Base-by-base conservation (phyloP, 2,329 filamentous ascomycete genomes). In the Pyricularia pennisetigena region DNA sequence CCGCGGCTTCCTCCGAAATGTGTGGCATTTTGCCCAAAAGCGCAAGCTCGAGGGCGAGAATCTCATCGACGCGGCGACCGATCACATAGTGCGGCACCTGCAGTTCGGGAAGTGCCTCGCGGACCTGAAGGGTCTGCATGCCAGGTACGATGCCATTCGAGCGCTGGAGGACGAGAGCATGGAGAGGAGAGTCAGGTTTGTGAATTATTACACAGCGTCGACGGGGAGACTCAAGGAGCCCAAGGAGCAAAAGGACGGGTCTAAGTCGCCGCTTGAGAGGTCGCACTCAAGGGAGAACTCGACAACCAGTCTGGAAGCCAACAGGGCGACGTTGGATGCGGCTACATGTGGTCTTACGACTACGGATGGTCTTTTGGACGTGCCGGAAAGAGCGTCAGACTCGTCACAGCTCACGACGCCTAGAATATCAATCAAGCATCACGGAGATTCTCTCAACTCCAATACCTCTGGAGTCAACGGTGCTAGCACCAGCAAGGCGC, bases 141-240 rank as follows among this genome's bases (percentile, higher is more conserved):
- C 80, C 54, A 84, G 93, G 29, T 97, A 97, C 77, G 82, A 83
- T 28, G 85, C 79, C 61, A 79, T 97, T 29, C 85, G 91, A 68
- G 85, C 83, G 1, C 79, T 97, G 10, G 93, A 97, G 75, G 88
- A 91, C 74, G 80, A 88, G 4, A 85, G 91, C 68, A 87, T 90
- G 3, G 73, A 80, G 1, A 79, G 81, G 2, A 82, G 89, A 67
- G 86, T 95, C 12, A 85, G 93, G 20, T 97, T 97, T 73, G 83
- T 92, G 69, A 97, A 97, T 75, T 97, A 97, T 76, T 97, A 94
- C 75, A 97, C 93, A 0, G 85, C 91, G n/a, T 93, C 91, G 71
- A 90, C 90, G 10, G 93, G 93, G 3, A 83, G 87, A 69, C 83
- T 84, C 2, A 93, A 90, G 72, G 76, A 77, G 68, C 76, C 77